These are phyloP conservation scores for Rhododendron williamsianum DNA, from an alignment of 148 eudicot genomes.

Conservation along the genomic window DNA sequence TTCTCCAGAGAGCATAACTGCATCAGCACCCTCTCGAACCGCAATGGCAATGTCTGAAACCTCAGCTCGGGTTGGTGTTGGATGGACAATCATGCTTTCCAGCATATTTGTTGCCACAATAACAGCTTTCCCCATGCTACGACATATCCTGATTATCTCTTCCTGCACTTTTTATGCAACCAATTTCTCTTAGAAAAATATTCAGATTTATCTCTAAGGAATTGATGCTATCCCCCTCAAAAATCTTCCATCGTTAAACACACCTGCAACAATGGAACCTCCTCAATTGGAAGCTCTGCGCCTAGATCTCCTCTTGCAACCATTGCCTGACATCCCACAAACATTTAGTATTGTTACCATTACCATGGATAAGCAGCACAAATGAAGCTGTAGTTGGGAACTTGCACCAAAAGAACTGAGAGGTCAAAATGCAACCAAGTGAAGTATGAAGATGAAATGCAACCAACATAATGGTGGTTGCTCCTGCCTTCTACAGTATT, in stretches of 20 bases:
- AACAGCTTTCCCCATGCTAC: conserved; percentile 97
- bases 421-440: neutral
- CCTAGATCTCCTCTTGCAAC: conserved; percentile 97
- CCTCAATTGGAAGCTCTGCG: conserved; percentile 86
- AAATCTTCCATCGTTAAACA: neutral
- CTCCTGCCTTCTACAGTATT: neutral
- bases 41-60: conserved; percentile 99
- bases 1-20: conserved; percentile 99
- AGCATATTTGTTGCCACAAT: conserved; percentile 99
- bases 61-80: conserved; percentile 99
- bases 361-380: neutral
- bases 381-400: neutral
- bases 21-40: conserved; percentile 95
- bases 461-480: neutral
- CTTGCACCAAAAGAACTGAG: neutral
- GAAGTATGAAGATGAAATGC: neutral
- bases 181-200: neutral
- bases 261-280: conserved; percentile 86
- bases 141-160: conserved; percentile 83
- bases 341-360: neutral
- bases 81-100: conserved; percentile 97
- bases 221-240: neutral
- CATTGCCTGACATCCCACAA: conserved; percentile 57
- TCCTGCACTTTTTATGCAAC: conserved; percentile 43
- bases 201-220: neutral